Base-by-base conservation (phyloP, 495 filamentous ascomycete genomes). In the Hyaloscypha hepaticicola region DNA sequence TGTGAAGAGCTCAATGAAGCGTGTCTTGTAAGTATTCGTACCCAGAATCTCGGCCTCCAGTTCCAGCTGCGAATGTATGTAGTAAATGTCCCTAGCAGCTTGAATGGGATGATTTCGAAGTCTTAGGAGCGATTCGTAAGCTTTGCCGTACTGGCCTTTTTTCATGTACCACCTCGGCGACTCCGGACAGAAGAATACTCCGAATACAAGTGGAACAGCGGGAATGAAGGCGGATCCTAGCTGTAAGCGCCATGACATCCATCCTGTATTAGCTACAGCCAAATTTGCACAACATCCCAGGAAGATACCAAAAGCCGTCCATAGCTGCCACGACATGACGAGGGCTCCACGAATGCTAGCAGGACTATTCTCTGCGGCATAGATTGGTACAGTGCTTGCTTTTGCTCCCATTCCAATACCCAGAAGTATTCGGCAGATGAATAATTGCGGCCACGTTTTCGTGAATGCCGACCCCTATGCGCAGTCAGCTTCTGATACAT, bases 241-340 rank as follows among this genome's bases (percentile, higher is more conserved):
- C 79, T 93, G 90, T 48, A 94, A 79, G 38, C 91, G 80, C 91
- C 91, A 94, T 59, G 89, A 78, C 62, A 88, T 83, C 12, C 65
- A 58, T 9, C 80, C 82, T 11, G 79, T 74, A 64, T 79, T 67
- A 61, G 69, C 78, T 24, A 94, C 85, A 1, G 84, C 85, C 26
- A 96, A 76, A 67, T 94, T 93, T 41, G 90, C 84, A 56, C 80
- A 84, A 1, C 82, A 86, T 19, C 91, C 91, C 7, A 91, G 75
- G 68, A 91, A 84, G 68, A 92, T 91, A 45, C 67, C 67, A 58
- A 69, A 69, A 1, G 90, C 90, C 8, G 89, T 92, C 90, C 91
- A 94, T 74, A 93, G 80, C 68, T 96, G 91, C 91, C 90, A 94
- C 21, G 79, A 83, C 90, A 96, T 94, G 38, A 92, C 90, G 33